Base-by-base conservation (phyloP, 805 yeast genomes). In the Cyberlindnera veronae region DNA sequence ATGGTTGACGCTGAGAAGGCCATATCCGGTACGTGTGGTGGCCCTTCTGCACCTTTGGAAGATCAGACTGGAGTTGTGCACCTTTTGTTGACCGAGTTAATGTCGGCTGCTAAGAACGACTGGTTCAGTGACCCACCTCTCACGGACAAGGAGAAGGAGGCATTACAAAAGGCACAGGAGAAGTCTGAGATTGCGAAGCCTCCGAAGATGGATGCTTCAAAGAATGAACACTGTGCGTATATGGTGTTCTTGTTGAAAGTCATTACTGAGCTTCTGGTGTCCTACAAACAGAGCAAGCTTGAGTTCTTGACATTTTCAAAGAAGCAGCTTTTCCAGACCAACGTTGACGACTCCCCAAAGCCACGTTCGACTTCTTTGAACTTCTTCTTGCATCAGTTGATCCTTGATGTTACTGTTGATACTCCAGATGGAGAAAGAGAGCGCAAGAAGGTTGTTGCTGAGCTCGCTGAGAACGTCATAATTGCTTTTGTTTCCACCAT, bases 271-370 rank as follows among this genome's bases (percentile, higher is more conserved):
- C 62, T 88, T 7, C 60, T 90, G 7, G 76, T 81, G 2, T 84
- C 96, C 2, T 90, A 89, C 57, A 83, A 81, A 46, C 81, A 80
- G 46, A 77, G 89, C 36, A 90, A 90, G 58, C 71, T 84, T 36
- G 96, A 89, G 52, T 84, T 90, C 53, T 64, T 89, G 41, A 80
- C 91, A 0, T 90, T 77, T 50, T 79, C 91, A 2, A 82, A 80
- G 67, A 79, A 80, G 57, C 58, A 44, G 44, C 39, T 53, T 38
- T 54, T 53, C 57, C 39, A 26, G 42, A 46, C 26, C 13, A 36
- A 42, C 3, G 34, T 27, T 2, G 47, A 44, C 2, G 75, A 66
- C 12, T 54, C 64, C 3, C 64, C 71, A 13, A 86, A 81, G 53
- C 95, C 95, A 3, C 71, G 91, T 21, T 70, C 87, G 0, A 83